Evolutionary conservation across 1,284 basidiomycete genomes (phyloP).

Genomic region (Papiliotrema nemorosa): DNA sequence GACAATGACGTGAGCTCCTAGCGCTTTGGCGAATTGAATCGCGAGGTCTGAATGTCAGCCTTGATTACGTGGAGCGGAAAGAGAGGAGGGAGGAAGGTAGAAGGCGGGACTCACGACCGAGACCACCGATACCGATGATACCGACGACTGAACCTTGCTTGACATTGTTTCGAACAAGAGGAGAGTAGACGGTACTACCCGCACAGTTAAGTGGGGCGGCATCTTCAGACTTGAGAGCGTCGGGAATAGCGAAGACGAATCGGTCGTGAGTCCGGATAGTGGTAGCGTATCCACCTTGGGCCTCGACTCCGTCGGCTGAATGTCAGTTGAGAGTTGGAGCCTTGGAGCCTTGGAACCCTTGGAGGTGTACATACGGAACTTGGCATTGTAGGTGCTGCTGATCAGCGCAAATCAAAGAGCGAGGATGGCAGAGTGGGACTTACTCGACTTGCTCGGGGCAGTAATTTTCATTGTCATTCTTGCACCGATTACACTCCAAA

Average conservation of each 20-base stretch:
- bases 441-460: slow-evolving; percentile 31
- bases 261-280: slow-evolving; percentile 61
- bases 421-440: slow-evolving; percentile 1
- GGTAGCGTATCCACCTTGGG: slow-evolving; percentile 58
- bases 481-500: slow-evolving; percentile 57
- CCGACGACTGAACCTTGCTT: slow-evolving; percentile 67
- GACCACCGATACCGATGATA: slow-evolving; percentile 62
- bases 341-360: too few relatives aligned
- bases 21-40: slow-evolving; percentile 58
- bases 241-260: slow-evolving; percentile 67
- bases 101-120: slow-evolving; percentile 26
- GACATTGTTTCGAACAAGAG: slow-evolving; percentile 60
- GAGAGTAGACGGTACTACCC: slow-evolving; percentile 66
- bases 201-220: slow-evolving; percentile 57
- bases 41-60: slow-evolving; percentile 49
- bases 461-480: slow-evolving; percentile 54
- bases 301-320: slow-evolving; percentile 21
- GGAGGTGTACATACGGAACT: slow-evolving; percentile 17
- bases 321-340: not conserved
- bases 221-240: slow-evolving; percentile 56
- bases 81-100: not conserved
- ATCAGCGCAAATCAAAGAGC: slow-evolving; percentile 1
- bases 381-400: slow-evolving; percentile 30
- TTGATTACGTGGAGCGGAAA: not conserved
- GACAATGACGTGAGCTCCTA: slow-evolving; percentile 61